Base-by-base conservation (phyloP, 129 eudicot genomes). In the Escallonia herrerae region DNA sequence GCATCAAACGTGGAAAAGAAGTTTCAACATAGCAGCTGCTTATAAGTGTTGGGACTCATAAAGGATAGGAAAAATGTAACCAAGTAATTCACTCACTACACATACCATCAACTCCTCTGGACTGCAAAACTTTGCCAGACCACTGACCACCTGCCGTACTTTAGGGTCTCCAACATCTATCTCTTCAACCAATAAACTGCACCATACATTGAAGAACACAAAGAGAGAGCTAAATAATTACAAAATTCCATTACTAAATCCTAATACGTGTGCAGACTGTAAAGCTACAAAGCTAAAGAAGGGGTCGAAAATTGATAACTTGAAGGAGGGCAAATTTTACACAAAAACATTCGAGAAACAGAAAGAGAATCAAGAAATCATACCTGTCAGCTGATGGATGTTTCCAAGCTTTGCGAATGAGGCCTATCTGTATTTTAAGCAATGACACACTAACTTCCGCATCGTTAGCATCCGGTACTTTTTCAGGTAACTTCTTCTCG, bases 311-410 rank as follows among this genome's bases (percentile, higher is more conserved):
- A 22, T 22, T 22, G 33, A 22, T 22, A 22, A 22, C 33, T 22
- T 22, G 33, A 22, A 22, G 33, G 33, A 22, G 33, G 33, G 33
- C 0, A 22, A 22, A 22, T 22, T 22, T 22, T 22, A 22, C 33
- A 22, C 33, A 22, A 22, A 22, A 22, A 55, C 11, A 12, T 8
- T 47, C n/a, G 22, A 22, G 43, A 38, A 41, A 56, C 33, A 15
- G 40, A 40, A 47, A n/a, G 38, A 45, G 49, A 45, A 5, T 45
- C 22, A 1, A 14, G 7, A 47, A 58, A 50, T 40, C 40, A 53
- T 58, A 89, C 99, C 99, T 94, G 72, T 89, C 99, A 15, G 97
- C 99, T 62, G 97, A 94, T 10, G 99, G 99, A 94, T 94, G 99
- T 76, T 89, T 89, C 82, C 90, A 86, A 12, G 99, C 99, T 81